Base-by-base conservation (phyloP, 176 grass and related monocot species). In the Tillandsia fasciculata region DNA sequence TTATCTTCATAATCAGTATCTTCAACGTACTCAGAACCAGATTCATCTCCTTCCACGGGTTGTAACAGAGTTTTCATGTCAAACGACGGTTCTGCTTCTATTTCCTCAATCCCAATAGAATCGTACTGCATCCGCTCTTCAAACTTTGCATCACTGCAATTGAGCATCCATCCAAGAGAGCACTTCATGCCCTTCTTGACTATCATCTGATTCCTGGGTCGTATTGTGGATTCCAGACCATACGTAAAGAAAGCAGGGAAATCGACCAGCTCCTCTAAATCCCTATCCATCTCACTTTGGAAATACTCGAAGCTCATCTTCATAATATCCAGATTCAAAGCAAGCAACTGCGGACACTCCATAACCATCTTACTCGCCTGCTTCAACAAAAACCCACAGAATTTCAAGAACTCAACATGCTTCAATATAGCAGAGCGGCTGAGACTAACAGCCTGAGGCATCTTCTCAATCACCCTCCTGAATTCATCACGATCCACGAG, bases 231-330 rank as follows among this genome's bases (percentile, higher is more conserved):
- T 48, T 91, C 88, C 0, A 91, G 75, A 66, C 76, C 88, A 61
- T 87, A 91, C 6, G 88, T 91, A 73, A 91, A 91, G 76, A 91
- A 91, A 1, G 88, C 84, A 68, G 88, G 88, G 68, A 91, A 91
- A 9, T 78, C 76, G 71, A 85, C 79, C 73, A 91, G 66, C 75
- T 87, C 88, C 75, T 82, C 76, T 72, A 87, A 33, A 72, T 87
- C 82, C 81, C 88, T 77, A 18, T 84, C 76, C 82, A 87, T 91
- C 27, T 91, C 88, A 73, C 80, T 80, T 26, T 87, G 74, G 8
- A 91, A 91, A 64, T 80, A 91, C 49, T 87, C 79, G 0, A 91
- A 82, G 82, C 58, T 87, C 76, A 91, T 80, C 63, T 72, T 87
- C 88, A 91, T 91, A 56, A 91, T 85, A 68, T 91, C 88, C 57